These are phyloP conservation scores for Xylaria sp. DNA, from an alignment of 2,329 filamentous ascomycete genomes.

Conservation along the genomic window DNA sequence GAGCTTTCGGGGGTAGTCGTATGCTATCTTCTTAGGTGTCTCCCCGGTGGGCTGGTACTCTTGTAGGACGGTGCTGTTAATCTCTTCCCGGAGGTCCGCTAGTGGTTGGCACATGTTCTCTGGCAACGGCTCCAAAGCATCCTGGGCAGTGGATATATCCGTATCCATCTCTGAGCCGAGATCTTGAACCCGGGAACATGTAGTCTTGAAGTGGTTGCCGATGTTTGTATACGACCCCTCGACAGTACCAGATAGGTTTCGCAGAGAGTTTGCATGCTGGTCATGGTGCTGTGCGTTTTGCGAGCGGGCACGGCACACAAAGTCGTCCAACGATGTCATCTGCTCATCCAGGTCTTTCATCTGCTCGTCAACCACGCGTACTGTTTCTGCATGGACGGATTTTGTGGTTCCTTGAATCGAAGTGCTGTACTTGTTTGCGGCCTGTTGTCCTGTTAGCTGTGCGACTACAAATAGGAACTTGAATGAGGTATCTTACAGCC, in stretches of 20 bases:
- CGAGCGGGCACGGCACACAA: conserved; percentile 77
- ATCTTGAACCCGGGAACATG: conserved; percentile 67
- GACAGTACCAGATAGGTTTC: conserved; percentile 66
- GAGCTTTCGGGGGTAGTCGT: conserved; percentile 77
- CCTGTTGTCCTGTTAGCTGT: conserved; percentile 48
- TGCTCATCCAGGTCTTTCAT: conserved; percentile 85
- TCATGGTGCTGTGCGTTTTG: conserved; percentile 81
- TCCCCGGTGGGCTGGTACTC: conserved; percentile 86
- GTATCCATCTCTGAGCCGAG: conserved; percentile 70
- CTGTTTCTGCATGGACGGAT: conserved; percentile 86
- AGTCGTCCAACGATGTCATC: conserved; percentile 87
- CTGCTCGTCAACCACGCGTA: conserved; percentile 87
- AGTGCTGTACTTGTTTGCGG: conserved; percentile 77
- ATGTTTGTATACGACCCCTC: conserved; percentile 74
- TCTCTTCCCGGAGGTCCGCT: conserved; percentile 68
- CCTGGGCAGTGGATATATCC: conserved; percentile 60
- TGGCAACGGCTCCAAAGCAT: conserved; percentile 63
- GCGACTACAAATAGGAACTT: conserved; percentile 4
- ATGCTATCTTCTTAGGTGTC: conserved; percentile 80
- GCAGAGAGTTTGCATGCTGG: conserved; percentile 68
- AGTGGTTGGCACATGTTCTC: conserved; percentile 69
- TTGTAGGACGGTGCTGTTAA: conserved; percentile 65
- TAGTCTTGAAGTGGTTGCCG: conserved; percentile 68
- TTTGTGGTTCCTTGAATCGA: conserved; percentile 82
- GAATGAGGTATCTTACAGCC: conserved; percentile 65